phyloP scores from a whole-genome alignment of 2,329 filamentous ascomycete species.

The Penicillium italicum region DNA sequence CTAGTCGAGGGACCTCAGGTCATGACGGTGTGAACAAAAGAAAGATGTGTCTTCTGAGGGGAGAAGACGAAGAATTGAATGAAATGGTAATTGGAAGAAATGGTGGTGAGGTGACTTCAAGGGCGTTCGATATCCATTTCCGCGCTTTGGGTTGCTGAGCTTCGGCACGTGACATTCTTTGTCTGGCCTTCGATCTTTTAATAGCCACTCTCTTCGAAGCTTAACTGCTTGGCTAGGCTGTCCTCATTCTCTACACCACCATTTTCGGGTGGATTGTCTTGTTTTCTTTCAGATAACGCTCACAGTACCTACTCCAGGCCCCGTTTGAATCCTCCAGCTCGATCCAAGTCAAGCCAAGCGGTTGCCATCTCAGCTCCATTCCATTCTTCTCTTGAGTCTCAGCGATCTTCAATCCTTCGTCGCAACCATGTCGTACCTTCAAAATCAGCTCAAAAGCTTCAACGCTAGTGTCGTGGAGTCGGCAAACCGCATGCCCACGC shows the following conservation, averaged over 20 bases:
- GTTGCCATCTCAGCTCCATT: neutral
- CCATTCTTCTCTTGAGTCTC: slow-evolving; percentile 3
- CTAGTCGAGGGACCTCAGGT: slow-evolving; percentile 12
- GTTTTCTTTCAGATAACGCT: neutral
- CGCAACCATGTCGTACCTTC: slow-evolving; percentile 60
- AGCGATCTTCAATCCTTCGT: neutral
- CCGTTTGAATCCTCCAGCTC: slow-evolving; percentile 5
- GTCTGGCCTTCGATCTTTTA: slow-evolving; percentile 7
- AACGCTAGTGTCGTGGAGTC: slow-evolving; percentile 60
- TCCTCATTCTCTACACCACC: neutral
- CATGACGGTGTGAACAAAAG: slow-evolving; percentile 18
- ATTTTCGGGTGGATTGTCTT: neutral
- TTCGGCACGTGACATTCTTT: slow-evolving; percentile 13
- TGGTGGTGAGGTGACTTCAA: slow-evolving; percentile 8
- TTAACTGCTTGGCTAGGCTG: neutral
- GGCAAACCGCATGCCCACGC: slow-evolving; percentile 59
- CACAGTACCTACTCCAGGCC: slow-evolving; percentile 2
- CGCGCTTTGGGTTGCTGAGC: slow-evolving; percentile 15
- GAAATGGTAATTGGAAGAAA: slow-evolving; percentile 5
- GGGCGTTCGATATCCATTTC: slow-evolving; percentile 11
- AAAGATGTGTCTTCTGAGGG: neutral
- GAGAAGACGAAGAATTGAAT: slow-evolving; percentile 1
- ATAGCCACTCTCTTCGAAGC: neutral
- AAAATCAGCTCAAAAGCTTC: slow-evolving; percentile 63
- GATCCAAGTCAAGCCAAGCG: slow-evolving; percentile 2